A percentile compares a stretch with the other conserved stretches of the same genome.
phyloP scores from a whole-genome alignment of 2,329 filamentous ascomycete genomes.

The Colletotrichum phormii region DNA sequence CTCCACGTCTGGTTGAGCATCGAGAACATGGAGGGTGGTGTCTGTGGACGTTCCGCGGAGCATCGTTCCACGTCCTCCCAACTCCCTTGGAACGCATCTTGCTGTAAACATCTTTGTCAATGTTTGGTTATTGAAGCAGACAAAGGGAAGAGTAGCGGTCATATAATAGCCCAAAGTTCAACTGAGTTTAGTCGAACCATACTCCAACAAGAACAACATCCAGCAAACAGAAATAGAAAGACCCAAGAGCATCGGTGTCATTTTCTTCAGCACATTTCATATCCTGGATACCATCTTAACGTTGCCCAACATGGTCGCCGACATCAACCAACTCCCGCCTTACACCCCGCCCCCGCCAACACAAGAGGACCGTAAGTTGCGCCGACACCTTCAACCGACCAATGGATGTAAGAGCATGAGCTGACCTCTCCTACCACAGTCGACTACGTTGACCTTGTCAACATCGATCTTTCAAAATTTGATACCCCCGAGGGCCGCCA shows the following conservation, averaged over 20 bases:
- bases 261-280: not conserved
- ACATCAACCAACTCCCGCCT: constrained; percentile 19
- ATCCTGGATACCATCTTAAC: not conserved
- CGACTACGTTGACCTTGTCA: constrained; percentile 44
- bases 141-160: not conserved
- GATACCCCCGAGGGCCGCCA: constrained; percentile 41
- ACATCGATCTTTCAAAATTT: constrained; percentile 44
- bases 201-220: not conserved
- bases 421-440: constrained; percentile 15
- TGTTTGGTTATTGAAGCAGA: not conserved
- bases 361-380: constrained; percentile 25
- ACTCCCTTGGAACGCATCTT: not conserved
- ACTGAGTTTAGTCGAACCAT: not conserved
- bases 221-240: not conserved
- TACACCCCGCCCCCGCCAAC: constrained; percentile 23
- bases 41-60: constrained; percentile 24
- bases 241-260: not conserved
- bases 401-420: not conserved
- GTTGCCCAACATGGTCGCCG: constrained; percentile 20
- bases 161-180: constrained; percentile 7
- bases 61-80: constrained; percentile 1
- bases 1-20: constrained; percentile 5
- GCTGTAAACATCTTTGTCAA: not conserved
- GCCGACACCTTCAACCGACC: not conserved
- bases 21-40: not conserved